These are phyloP conservation scores for Ramularia endophylla DNA, from an alignment of 2,329 filamentous ascomycete species.

Conservation along the genomic window DNA sequence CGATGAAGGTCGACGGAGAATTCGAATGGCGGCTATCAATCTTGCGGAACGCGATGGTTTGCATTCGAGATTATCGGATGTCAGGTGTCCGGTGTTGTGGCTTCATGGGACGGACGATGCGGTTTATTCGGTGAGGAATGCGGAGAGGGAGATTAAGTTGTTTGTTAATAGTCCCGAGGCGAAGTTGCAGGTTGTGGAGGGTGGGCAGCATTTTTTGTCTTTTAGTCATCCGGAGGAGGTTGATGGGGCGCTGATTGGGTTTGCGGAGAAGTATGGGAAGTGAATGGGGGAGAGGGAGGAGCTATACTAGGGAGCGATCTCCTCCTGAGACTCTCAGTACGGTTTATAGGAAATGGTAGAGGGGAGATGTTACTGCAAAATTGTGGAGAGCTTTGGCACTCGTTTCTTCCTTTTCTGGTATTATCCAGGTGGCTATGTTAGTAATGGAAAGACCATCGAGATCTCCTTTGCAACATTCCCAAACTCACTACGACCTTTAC, in stretches of 20 bases:
- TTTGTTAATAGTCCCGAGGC: constrained; percentile 42
- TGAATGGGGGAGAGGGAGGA: constrained; percentile 2
- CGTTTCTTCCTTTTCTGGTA: too few species aligned
- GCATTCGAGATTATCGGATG: constrained; percentile 40
- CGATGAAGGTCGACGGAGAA: constrained; percentile 43
- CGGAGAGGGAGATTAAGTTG: constrained; percentile 43
- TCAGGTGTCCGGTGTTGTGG: constrained; percentile 48
- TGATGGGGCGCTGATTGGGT: constrained; percentile 29
- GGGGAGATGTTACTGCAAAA: too few species aligned
- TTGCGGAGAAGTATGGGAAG: constrained; percentile 28
- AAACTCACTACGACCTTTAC: too few species aligned
- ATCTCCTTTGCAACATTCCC: too few species aligned
- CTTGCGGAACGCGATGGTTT: constrained; percentile 45
- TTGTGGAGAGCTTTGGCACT: too few species aligned
- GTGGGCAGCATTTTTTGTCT: constrained; percentile 47
- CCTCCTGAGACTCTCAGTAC: too few species aligned
- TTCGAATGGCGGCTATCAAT: constrained; percentile 47
- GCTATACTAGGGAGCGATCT: too few species aligned
- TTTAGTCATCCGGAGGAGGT: constrained; percentile 43
- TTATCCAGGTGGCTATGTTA: too few species aligned
- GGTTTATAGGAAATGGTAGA: too few species aligned
- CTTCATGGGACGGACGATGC: constrained; percentile 40
- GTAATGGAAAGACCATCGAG: too few species aligned
- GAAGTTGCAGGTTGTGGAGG: constrained; percentile 39
- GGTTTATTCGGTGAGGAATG: constrained; percentile 39